These are phyloP conservation scores for Daedaleopsis nitida DNA, from an alignment of 768 basidiomycete species.

Conservation along the genomic window DNA sequence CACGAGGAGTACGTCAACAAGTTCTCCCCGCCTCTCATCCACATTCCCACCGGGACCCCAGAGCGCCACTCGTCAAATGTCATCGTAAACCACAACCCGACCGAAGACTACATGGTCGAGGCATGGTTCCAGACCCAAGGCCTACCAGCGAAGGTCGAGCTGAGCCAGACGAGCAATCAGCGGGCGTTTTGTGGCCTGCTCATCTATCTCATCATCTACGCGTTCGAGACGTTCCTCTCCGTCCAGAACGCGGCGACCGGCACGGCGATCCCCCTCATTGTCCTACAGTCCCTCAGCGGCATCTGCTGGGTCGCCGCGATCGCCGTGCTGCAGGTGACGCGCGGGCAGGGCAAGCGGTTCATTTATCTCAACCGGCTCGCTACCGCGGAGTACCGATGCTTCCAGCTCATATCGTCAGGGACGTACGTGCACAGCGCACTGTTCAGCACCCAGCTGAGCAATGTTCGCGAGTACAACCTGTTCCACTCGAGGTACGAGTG, in stretches of 20 bases:
- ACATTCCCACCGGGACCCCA: constrained; percentile 6
- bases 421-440: constrained; percentile 9
- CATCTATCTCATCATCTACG: neutral
- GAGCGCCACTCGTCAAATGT: constrained; percentile 11
- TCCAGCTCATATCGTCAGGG: constrained; percentile 6
- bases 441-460: constrained; percentile 10
- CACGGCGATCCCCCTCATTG: neutral
- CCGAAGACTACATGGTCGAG: constrained; percentile 14
- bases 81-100: constrained; percentile 12
- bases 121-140: constrained; percentile 13
- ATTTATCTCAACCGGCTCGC: constrained; percentile 5
- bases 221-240: constrained; percentile 8
- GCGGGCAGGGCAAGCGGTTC: constrained; percentile 3
- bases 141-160: constrained; percentile 5
- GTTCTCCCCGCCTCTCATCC: constrained; percentile 11
- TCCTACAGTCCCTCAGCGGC: constrained; percentile 1
- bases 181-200: constrained; percentile 2
- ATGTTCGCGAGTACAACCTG: constrained; percentile 10
- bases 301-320: constrained; percentile 1
- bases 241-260: constrained; percentile 7
- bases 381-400: constrained; percentile 10
- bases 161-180: constrained; percentile 4
- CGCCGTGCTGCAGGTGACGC: neutral
- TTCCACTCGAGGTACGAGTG: constrained; percentile 9
- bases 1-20: constrained; percentile 13